Conservation (phyloP, 1,139 yeast species). For the Yamadazyma conglobata region DNA sequence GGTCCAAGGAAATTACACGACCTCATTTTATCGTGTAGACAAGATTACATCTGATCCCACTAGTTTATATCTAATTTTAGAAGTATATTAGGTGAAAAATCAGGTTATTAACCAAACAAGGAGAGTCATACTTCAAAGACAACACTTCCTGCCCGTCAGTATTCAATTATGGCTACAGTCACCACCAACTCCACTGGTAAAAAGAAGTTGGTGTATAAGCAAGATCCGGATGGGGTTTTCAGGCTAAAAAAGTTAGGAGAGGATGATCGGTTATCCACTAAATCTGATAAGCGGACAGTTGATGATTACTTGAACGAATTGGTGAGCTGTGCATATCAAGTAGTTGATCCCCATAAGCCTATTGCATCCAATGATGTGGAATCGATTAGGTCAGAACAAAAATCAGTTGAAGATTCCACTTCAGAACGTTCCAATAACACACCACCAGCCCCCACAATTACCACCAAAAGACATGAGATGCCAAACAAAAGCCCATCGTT, state of each 20-base stretch:
- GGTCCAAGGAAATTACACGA: too few relatives aligned
- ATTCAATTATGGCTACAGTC: constrained; percentile 9
- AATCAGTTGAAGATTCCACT: constrained; percentile 1
- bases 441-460: constrained; percentile 1
- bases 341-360: constrained; percentile 16
- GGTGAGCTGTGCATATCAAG: constrained; percentile 25
- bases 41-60: too few relatives aligned
- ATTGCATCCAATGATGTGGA: constrained; percentile 3
- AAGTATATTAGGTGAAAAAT: too few relatives aligned
- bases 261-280: constrained; percentile 14
- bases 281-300: constrained; percentile 19
- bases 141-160: too few relatives aligned
- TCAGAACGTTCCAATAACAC: constrained; percentile 2
- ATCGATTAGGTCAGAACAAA: constrained; percentile 2
- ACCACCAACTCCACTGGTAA: constrained; percentile 13
- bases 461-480: not conserved
- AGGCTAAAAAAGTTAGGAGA: constrained; percentile 31
- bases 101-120: too few relatives aligned
- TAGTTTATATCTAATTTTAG: too few relatives aligned
- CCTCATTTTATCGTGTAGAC: too few relatives aligned
- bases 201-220: constrained; percentile 36
- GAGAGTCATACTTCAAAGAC: not conserved
- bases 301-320: constrained; percentile 31
- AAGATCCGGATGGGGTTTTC: constrained; percentile 43
- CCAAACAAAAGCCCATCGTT: not conserved